Evolutionary conservation across 257 asterid genomes (phyloP), one percentile per base, ranked within the genome.

Genomic region (Solanum acaule): DNA sequence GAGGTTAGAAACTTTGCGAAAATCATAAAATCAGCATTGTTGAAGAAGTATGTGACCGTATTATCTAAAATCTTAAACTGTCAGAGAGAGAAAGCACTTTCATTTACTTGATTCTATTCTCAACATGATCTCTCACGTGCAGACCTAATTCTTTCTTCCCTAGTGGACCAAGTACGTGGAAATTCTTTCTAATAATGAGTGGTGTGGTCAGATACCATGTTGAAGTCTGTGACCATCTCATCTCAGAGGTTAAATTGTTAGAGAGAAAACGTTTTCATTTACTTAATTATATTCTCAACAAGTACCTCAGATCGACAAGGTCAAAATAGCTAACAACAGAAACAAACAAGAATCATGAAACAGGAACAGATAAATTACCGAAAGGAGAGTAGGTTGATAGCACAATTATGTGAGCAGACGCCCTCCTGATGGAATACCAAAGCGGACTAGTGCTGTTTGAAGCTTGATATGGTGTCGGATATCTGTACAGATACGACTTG

Each of bases 361-460:
- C 10, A 70, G 81, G 29, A 84, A 81, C 5, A 2, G 29, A 6
- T 22, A 90, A 87, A 88, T 92, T 93, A 97, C 99, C 98, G 63
- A 94, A 96, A 85, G 98, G 94, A 77, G 99, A 97, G 91, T 97
- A 97, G 96, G 98, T 93, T 90, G 98, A 97, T 86, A 97, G 94
- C 92, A 96, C 96, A 86, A 97, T 95, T 71, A 97, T 93, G 86
- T 97, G 99, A 88, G 98, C 96, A 86, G 98, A 95, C 85, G 97
- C 98, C 89, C 99, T 94, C 89, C 98, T 96, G 88, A 97, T 90
- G 29, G 99, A 93, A 91, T 97, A 97, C 99, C 99, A 97, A 82
- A 95, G 92, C 56, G 98, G 98, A 87, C 90, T 94, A 90, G 92
- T 95, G 92, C 99, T 97, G 91, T 89, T 90, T 86, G 98, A 95